Base-by-base conservation (phyloP, 352 stramenopile genomes). In the Pythium coloratum region DNA sequence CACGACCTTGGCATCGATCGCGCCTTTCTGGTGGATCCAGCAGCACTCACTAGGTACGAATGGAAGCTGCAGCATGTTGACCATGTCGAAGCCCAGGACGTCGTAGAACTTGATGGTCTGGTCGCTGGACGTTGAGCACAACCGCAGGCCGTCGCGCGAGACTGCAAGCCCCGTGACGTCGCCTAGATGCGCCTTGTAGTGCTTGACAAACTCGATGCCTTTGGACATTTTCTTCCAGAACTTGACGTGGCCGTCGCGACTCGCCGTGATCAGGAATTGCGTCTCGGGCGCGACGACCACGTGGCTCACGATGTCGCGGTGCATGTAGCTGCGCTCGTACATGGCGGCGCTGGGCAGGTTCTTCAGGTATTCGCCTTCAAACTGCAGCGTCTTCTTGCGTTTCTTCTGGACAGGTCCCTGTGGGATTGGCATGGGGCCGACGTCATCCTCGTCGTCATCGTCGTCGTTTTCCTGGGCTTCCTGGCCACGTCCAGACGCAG, bases 201-300 rank as follows among this genome's bases (percentile, higher is more conserved):
- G 97, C 83, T 99, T 99, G 47, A 99, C 97, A 78, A 99, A 99
- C 87, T 99, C 97, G 44, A 99, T 85, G 28, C 88, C 86, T 42
- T 82, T 78, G 8, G 81, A 76, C 80, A 98, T 97, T 71, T 99
- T 99, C 76, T 99, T 99, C 98, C 98, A 99, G 73, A 99, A 99
- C 74, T 99, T 99, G 20, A 99, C 91, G 66, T 99, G 91, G 8
- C 97, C 98, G 77, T 99, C 97, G 33, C 77, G 69, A 47, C 90
- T 98, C 2, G 88, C 97, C 3, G 97, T 99, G 12, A 99, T 74
- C 6, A 99, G 61, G 64, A 99, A 99, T 59, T 98, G 97, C 67
- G 97, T 98, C 68, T 94, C 83, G 2, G 81, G 79, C 2, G 92
- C 94, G 30, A 98, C 88, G 7, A 89, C 71, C 10, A 95, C 86